Evolutionary conservation across 805 yeast genomes (phyloP).

Genomic region (Starmerella bacillaris): DNA sequence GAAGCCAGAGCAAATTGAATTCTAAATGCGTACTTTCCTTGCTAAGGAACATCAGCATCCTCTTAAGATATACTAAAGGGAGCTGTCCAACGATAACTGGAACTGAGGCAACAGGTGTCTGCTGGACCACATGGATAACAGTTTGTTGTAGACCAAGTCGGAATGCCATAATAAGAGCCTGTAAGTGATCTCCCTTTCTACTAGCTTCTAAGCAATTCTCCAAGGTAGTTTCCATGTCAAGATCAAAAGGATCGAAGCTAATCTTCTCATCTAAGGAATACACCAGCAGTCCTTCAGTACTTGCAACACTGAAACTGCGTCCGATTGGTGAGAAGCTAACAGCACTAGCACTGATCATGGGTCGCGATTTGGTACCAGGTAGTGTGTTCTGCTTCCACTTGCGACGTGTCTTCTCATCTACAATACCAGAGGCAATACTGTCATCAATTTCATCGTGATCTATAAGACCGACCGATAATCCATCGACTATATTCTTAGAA

Average conservation of each 20-base stretch:
- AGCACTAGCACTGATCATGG: constrained; percentile 66
- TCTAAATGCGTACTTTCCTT: constrained; percentile 62
- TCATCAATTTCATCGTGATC: constrained; percentile 76
- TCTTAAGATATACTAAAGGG: constrained; percentile 59
- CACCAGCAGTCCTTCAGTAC: constrained; percentile 80
- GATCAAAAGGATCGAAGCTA: constrained; percentile 79
- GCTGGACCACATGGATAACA: constrained; percentile 37
- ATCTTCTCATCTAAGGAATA: constrained; percentile 58
- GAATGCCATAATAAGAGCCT: constrained; percentile 81
- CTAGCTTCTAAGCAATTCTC: constrained; percentile 48
- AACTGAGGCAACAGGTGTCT: constrained; percentile 44
- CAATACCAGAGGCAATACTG: constrained; percentile 59
- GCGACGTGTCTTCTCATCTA: constrained; percentile 6
- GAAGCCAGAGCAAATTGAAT: constrained; percentile 68
- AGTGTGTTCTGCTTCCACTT: constrained; percentile 31
- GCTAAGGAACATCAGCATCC: constrained; percentile 47
- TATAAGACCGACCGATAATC: constrained; percentile 63
- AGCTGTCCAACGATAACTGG: constrained; percentile 45
- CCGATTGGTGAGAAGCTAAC: constrained; percentile 80
- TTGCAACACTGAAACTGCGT: constrained; percentile 77
- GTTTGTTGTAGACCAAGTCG: constrained; percentile 66
- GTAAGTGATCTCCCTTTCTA: constrained; percentile 42
- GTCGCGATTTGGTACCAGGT: constrained; percentile 73
- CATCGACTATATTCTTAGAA: constrained; percentile 70
- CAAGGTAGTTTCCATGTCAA: constrained; percentile 84